phyloP scores from a whole-genome alignment of 176 grass and related monocot species.

The Eragrostis curvula region DNA sequence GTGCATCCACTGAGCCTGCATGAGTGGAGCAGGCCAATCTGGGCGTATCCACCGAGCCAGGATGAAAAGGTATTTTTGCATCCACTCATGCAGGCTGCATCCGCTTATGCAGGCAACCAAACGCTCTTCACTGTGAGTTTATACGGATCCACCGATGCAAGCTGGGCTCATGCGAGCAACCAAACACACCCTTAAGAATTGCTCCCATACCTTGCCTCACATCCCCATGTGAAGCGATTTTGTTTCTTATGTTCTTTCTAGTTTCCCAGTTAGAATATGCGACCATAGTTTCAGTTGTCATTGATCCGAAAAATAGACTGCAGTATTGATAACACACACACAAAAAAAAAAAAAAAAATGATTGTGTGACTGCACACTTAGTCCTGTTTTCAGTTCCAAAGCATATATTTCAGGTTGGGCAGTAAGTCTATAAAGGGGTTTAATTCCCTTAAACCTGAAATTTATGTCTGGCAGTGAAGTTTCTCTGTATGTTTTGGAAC shows the following conservation, averaged over 20 bases:
- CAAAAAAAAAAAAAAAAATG: neutral
- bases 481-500: neutral
- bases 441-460: neutral
- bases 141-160: too few species aligned
- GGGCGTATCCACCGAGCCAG: too few species aligned
- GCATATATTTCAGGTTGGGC: conserved; percentile 3
- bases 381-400: neutral
- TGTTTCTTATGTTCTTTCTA: neutral
- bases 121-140: too few species aligned
- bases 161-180: too few species aligned
- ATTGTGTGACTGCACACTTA: conserved; percentile 1
- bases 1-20: too few species aligned
- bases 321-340: conserved; percentile 11
- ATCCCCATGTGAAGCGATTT: neutral
- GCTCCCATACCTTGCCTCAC: neutral
- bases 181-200: too few species aligned
- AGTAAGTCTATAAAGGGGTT: neutral
- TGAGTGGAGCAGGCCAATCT: too few species aligned
- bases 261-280: neutral
- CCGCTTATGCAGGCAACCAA: too few species aligned
- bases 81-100: too few species aligned
- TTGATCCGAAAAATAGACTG: neutral
- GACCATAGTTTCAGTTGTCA: neutral
- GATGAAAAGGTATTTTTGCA: too few species aligned
- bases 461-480: neutral